These are phyloP conservation scores for Globisporangium viniferum DNA, from an alignment of 352 stramenopile species.

Conservation along the genomic window DNA sequence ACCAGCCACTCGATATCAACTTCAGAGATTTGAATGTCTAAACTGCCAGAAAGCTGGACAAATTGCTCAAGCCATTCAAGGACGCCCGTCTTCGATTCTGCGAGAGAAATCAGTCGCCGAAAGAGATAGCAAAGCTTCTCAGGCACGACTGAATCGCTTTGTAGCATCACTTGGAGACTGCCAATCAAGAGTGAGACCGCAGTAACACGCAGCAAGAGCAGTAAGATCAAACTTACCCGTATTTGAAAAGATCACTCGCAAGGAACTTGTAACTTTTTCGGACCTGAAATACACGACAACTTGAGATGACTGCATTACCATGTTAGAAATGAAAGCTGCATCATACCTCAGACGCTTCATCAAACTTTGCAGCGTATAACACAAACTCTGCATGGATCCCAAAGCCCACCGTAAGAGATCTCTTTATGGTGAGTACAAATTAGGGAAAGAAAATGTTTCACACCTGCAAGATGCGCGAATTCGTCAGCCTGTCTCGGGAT, in stretches of 20 bases:
- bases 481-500: conserved; percentile 26
- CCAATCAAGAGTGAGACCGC: neutral
- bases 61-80: conserved; percentile 69
- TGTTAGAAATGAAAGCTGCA: neutral
- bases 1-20: conserved; percentile 71
- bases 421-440: neutral
- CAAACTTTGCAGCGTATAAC: conserved; percentile 49
- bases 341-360: conserved; percentile 42
- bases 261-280: conserved; percentile 47
- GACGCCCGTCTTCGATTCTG: conserved; percentile 35
- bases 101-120: conserved; percentile 51
- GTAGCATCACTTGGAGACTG: conserved; percentile 61
- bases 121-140: conserved; percentile 56
- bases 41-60: conserved; percentile 44
- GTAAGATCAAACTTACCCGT: conserved; percentile 28
- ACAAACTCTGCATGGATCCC: conserved; percentile 45
- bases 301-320: neutral
- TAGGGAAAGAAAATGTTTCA: neutral
- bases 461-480: conserved; percentile 60
- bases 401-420: neutral
- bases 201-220: neutral
- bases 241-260: conserved; percentile 61
- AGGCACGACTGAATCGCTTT: conserved; percentile 31
- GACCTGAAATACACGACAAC: conserved; percentile 30
- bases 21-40: conserved; percentile 43